Evolutionary conservation across 768 basidiomycete genomes (phyloP).

Genomic region (Pleurotus tuoliensis): DNA sequence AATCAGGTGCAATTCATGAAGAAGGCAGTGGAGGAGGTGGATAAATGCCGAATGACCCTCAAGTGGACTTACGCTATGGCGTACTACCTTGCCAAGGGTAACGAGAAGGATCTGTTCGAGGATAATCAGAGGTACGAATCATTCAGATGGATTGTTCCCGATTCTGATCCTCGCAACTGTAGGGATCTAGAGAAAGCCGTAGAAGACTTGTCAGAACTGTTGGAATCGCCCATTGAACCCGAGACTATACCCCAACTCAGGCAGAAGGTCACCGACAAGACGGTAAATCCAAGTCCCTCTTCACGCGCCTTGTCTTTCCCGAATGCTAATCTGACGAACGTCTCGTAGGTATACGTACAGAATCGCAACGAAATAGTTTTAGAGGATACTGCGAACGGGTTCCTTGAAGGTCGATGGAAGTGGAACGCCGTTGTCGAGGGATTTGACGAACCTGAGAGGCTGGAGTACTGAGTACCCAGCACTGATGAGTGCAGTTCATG

Average conservation of each 20-base stretch:
- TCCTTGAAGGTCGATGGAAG: slow-evolving; percentile 78
- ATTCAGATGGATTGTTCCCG: neutral
- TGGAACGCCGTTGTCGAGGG: slow-evolving; percentile 77
- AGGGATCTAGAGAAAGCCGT: slow-evolving; percentile 94
- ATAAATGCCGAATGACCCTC: slow-evolving; percentile 88
- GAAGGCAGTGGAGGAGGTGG: slow-evolving; percentile 92
- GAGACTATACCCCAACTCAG: slow-evolving; percentile 78
- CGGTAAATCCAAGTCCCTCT: slow-evolving; percentile 44
- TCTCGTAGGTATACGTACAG: slow-evolving; percentile 79
- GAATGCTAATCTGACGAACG: neutral
- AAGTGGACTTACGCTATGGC: slow-evolving; percentile 99
- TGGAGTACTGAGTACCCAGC: slow-evolving; percentile 10
- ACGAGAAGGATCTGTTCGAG: slow-evolving; percentile 93
- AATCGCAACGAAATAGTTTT: slow-evolving; percentile 94
- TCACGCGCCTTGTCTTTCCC: neutral
- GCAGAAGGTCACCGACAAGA: slow-evolving; percentile 95
- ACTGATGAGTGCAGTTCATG: too few species aligned
- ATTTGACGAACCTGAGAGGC: slow-evolving; percentile 50
- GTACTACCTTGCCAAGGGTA: slow-evolving; percentile 87
- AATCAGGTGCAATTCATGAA: slow-evolving; percentile 84
- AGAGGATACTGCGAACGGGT: slow-evolving; percentile 91
- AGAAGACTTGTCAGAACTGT: slow-evolving; percentile 88
- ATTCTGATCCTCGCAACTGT: neutral
- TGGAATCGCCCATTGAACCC: slow-evolving; percentile 88
- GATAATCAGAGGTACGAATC: slow-evolving; percentile 83